Evolutionary conservation across 495 filamentous ascomycete species (phyloP).

Genomic region (Pyronema domesticum): DNA sequence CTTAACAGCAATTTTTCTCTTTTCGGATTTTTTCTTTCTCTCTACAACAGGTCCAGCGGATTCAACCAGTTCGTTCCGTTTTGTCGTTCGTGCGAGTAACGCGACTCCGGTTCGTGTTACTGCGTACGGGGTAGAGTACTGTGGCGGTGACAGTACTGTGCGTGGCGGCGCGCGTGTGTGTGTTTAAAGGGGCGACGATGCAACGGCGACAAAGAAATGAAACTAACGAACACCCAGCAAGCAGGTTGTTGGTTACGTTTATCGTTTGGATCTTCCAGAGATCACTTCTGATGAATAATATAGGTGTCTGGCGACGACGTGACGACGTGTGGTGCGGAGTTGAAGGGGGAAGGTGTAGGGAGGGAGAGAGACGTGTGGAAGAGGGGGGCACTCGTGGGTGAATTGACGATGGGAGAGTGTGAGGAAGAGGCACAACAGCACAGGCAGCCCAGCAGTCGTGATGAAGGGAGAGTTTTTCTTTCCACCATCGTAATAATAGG

Average conservation of each 20-base stretch:
- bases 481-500: background rate
- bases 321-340: too few relatives aligned
- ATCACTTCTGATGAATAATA: background rate
- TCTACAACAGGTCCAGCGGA: background rate
- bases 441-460: background rate
- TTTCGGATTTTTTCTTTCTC: background rate
- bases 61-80: too few relatives aligned
- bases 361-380: background rate
- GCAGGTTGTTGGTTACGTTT: background rate
- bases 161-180: background rate
- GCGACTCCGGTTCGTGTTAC: too few relatives aligned
- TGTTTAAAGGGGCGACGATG: background rate
- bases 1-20: background rate
- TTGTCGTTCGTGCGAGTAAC: too few relatives aligned
- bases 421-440: background rate
- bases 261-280: slow-evolving; percentile 2
- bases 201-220: background rate
- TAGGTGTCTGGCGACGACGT: too few relatives aligned
- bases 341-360: too few relatives aligned
- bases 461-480: background rate
- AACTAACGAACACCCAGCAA: background rate
- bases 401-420: background rate
- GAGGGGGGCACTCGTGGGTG: background rate
- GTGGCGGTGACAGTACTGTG: background rate
- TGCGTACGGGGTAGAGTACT: too few relatives aligned